Evolutionary conservation across 192 early-diverging fungal species (phyloP), one percentile per base, ranked within the genome.

Genomic region (Backusella westeae): DNA sequence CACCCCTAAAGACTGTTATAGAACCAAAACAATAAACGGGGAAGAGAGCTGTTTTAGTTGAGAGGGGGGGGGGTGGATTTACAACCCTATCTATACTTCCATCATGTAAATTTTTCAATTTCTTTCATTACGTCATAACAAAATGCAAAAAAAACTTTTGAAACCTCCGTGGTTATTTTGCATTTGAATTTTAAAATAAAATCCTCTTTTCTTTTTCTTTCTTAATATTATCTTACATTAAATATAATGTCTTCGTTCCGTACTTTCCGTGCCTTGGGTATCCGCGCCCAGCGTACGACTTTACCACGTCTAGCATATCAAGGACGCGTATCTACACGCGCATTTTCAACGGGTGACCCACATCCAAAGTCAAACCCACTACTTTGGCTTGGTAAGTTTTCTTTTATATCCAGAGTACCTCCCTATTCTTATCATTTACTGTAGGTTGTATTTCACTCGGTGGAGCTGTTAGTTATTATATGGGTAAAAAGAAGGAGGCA

Each of bases 401-500:
- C 17, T 35, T 35, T 39, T 10, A 38, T 36, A 32, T 32, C 29
- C 6, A 10, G 10, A 10, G 10, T 39, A 39, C 35, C 35, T 0
- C 35, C 35, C 5, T 9, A 9, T 12, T 9, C 29, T 32, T 38
- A 38, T 38, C 36, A 32, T 38, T 10, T 10, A 0, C 12, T 29
- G 3, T 69, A 75, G 86, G 78, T 44, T 81, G 76, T 49, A 77
- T 85, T 36, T 82, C 81, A 6, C 82, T 81, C 4, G 87, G 87
- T 32, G 85, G 81, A 3, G 73, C 85, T 14, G 82, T 72, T 39
- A 86, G 78, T 14, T 87, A 84, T 75, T 87, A 86, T 75, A 79
- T 83, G 32, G 84, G 77, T 78, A 81, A 77, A 23, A 59, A 23
- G 21, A 8, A 21, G 7, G 38, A 69, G 10, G n/a, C 66, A 14